These are phyloP conservation scores for Aureobasidium sp. DNA, from an alignment of 2,329 filamentous ascomycete genomes.

Conservation along the genomic window DNA sequence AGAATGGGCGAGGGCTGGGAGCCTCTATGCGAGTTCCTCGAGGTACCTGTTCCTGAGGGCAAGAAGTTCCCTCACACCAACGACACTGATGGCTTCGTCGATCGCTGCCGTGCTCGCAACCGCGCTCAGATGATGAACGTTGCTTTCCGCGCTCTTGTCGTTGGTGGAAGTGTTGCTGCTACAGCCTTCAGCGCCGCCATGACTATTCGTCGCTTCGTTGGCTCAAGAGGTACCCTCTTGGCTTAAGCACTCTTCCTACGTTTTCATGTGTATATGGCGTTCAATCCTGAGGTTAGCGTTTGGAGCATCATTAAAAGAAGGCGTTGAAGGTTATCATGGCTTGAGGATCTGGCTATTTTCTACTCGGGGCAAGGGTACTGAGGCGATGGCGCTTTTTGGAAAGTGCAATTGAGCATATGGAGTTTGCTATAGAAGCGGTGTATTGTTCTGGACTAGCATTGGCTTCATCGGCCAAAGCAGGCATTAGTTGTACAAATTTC, in stretches of 20 bases:
- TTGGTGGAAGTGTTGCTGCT: slow-evolving; percentile 41
- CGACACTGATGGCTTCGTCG: slow-evolving; percentile 47
- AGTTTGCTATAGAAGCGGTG: neutral
- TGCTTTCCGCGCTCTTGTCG: slow-evolving; percentile 41
- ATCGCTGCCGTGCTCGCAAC: slow-evolving; percentile 45
- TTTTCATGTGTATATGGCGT: neutral
- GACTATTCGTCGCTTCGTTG: slow-evolving; percentile 27
- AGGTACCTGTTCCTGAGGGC: slow-evolving; percentile 40
- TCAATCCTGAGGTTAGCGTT: slow-evolving; percentile 3
- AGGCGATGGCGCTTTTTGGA: neutral
- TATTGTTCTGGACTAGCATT: neutral
- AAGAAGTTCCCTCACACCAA: slow-evolving; percentile 44
- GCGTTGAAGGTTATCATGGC: neutral
- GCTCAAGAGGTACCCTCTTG: slow-evolving; percentile 16
- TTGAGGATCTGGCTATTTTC: neutral
- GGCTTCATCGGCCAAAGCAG: slow-evolving; percentile 1
- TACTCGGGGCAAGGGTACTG: neutral
- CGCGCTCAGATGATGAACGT: slow-evolving; percentile 49
- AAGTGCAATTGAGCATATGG: neutral
- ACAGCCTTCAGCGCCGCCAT: slow-evolving; percentile 27
- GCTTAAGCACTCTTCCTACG: neutral
- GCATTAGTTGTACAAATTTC: slow-evolving; percentile 2
- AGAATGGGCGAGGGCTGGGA: slow-evolving; percentile 46
- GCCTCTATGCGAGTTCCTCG: slow-evolving; percentile 47
- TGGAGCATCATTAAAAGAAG: slow-evolving; percentile 1